Evolutionary conservation across 805 yeast species (phyloP).

Genomic region (Metschnikowia rubicola): DNA sequence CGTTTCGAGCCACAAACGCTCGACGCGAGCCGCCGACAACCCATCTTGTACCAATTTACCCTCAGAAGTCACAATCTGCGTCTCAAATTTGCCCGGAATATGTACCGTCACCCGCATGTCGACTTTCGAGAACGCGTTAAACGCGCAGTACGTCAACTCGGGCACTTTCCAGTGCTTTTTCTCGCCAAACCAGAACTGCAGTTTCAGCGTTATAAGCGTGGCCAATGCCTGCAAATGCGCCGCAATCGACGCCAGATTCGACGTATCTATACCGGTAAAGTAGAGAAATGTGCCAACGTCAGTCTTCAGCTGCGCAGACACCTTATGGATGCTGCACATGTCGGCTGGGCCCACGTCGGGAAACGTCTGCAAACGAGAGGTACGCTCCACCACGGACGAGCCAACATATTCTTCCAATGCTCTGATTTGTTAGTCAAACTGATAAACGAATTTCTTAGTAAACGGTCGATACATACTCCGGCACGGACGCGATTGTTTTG

Average conservation of each 20-base stretch:
- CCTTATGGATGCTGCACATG: conserved; percentile 49
- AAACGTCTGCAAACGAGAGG: conserved; percentile 54
- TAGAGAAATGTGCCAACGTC: conserved; percentile 71
- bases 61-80: conserved; percentile 45
- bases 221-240: conserved; percentile 69
- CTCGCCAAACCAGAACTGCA: conserved; percentile 80
- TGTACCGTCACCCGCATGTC: conserved; percentile 72
- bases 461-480: conserved; percentile 27
- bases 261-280: conserved; percentile 71
- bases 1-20: conserved; percentile 47
- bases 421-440: conserved; percentile 12
- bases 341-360: conserved; percentile 74
- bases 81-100: conserved; percentile 71
- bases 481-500: conserved; percentile 36
- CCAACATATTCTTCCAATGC: conserved; percentile 56
- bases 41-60: conserved; percentile 53
- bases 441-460: too few species aligned
- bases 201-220: conserved; percentile 52
- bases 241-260: conserved; percentile 74
- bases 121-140: conserved; percentile 55
- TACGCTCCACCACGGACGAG: conserved; percentile 60
- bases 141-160: conserved; percentile 66
- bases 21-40: conserved; percentile 53
- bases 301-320: conserved; percentile 39
- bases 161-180: conserved; percentile 65